Conservation (phyloP, 371 early-diverging fungal genomes). For the Mucor irregularis region DNA sequence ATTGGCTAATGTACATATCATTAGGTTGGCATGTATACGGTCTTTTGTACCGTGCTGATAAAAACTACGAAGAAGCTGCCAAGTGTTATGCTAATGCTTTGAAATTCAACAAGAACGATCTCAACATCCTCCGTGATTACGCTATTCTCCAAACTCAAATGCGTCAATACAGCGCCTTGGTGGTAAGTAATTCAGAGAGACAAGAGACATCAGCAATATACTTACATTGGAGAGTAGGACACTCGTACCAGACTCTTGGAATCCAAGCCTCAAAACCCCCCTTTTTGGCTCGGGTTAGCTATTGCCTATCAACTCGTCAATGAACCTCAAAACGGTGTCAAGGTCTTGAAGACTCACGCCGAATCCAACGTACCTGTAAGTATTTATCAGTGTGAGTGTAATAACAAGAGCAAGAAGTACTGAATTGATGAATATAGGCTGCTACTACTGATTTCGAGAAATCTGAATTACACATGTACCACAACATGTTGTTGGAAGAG, state of each 20-base stretch:
- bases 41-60: conserved; percentile 86
- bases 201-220: background rate
- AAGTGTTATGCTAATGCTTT: conserved; percentile 91
- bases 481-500: conserved; percentile 78
- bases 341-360: conserved; percentile 70
- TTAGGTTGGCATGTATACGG: conserved; percentile 98
- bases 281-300: conserved; percentile 87
- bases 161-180: conserved; percentile 84
- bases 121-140: conserved; percentile 89
- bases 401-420: background rate
- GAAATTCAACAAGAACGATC: conserved; percentile 88
- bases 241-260: conserved; percentile 71
- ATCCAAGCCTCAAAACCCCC: conserved; percentile 67
- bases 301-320: conserved; percentile 82
- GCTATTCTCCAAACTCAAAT: conserved; percentile 87
- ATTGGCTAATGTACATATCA: background rate
- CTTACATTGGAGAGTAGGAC: conserved; percentile 41
- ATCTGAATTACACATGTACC: conserved; percentile 79
- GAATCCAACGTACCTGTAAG: conserved; percentile 45
- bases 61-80: conserved; percentile 92
- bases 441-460: conserved; percentile 65
- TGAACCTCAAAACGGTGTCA: conserved; percentile 73
- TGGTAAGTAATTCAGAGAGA: conserved; percentile 46
- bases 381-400: background rate
- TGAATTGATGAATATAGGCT: conserved; percentile 30